Evolutionary conservation across 202 grass and related monocot genomes (phyloP).

Genomic region (Zizania palustris): DNA sequence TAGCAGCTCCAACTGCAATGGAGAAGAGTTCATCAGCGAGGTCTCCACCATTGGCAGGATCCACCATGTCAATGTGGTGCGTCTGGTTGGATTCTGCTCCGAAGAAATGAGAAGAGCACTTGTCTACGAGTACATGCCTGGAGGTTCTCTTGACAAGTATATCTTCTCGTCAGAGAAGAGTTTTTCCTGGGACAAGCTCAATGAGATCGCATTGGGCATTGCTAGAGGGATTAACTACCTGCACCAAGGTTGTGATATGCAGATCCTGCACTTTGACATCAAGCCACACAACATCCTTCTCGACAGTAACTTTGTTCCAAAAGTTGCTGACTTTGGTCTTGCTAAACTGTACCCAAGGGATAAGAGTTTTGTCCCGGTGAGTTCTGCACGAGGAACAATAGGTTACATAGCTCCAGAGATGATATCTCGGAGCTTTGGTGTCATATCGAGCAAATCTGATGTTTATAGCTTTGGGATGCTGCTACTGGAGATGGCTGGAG

Average conservation of each 20-base stretch:
- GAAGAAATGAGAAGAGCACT: slow-evolving; percentile 41
- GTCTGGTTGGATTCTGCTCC: slow-evolving; percentile 45
- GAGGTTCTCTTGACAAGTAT: slow-evolving; percentile 50
- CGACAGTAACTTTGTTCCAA: not conserved
- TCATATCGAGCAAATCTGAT: too few species aligned
- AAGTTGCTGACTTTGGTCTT: slow-evolving; percentile 40
- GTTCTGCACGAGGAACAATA: slow-evolving; percentile 36
- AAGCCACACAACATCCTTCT: slow-evolving; percentile 42
- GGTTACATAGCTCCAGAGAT: slow-evolving; percentile 46
- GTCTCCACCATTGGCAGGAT: slow-evolving; percentile 51
- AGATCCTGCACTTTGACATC: slow-evolving; percentile 49
- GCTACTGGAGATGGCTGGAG: not conserved
- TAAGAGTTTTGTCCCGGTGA: too few species aligned
- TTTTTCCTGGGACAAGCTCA: slow-evolving; percentile 38
- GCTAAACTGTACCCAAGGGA: slow-evolving; percentile 44
- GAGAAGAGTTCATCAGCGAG: slow-evolving; percentile 50
- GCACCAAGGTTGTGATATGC: slow-evolving; percentile 41
- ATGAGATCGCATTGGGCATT: slow-evolving; percentile 26
- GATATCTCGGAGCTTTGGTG: slow-evolving; percentile 29
- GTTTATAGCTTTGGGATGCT: too few species aligned
- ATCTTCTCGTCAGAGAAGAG: slow-evolving; percentile 8
- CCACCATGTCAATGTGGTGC: slow-evolving; percentile 58
- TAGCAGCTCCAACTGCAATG: slow-evolving; percentile 26
- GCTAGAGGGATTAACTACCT: slow-evolving; percentile 45
- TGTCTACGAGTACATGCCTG: slow-evolving; percentile 53